Conservation (phyloP, 2,329 filamentous ascomycete species). For the Fonsecaea monophora region DNA sequence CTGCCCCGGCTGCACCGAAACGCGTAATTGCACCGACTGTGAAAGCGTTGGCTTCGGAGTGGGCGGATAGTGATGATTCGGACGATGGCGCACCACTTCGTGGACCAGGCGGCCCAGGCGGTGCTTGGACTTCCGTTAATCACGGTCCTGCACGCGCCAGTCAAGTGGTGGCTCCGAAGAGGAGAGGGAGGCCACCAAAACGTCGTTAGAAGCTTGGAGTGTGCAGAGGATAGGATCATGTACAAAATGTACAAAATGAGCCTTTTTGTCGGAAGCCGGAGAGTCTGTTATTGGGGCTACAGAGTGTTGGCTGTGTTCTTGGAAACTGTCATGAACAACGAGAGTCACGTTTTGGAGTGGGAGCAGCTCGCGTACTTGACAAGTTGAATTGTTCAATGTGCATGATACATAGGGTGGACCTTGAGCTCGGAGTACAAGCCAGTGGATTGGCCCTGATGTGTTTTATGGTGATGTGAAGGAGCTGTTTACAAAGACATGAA, state of each 20-base stretch:
- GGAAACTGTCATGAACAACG: background rate
- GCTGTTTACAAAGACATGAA: background rate
- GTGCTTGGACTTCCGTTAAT: conserved; percentile 27
- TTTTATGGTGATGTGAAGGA: background rate
- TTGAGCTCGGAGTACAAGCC: background rate
- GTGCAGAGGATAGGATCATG: background rate
- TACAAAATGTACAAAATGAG: background rate
- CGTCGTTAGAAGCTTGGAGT: background rate
- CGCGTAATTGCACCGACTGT: background rate
- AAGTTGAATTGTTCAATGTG: background rate
- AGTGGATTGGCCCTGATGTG: background rate
- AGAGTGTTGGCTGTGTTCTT: background rate
- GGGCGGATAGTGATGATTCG: conserved; percentile 37
- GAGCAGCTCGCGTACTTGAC: background rate
- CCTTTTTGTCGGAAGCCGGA: background rate
- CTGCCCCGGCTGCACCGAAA: background rate
- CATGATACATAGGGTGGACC: background rate
- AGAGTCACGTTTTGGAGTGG: background rate
- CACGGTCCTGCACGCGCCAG: background rate
- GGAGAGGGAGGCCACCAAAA: conserved; percentile 29
- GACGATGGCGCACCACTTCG: conserved; percentile 21
- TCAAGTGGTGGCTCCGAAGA: conserved; percentile 3
- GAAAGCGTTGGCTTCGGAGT: conserved; percentile 35
- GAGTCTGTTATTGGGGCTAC: background rate
- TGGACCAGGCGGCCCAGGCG: background rate